phyloP scores from a whole-genome alignment of 768 basidiomycete species.

The Mrakia hoshinonis region DNA sequence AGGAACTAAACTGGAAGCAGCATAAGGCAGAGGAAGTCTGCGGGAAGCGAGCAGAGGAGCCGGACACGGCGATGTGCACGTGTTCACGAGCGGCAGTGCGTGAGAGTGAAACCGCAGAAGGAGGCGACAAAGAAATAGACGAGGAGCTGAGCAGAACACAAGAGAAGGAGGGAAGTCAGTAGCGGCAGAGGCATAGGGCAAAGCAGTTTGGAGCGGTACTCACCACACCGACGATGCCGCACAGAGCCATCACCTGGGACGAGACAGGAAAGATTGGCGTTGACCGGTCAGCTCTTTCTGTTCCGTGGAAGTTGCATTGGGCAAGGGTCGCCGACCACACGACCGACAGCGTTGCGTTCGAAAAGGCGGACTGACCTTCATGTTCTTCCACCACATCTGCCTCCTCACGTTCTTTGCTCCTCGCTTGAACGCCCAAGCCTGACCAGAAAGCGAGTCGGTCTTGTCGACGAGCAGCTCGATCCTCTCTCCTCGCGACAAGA shows the following conservation, averaged over 20 bases:
- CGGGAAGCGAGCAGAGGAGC: no score
- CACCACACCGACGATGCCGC: constrained; percentile 51
- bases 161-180: constrained; percentile 25
- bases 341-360: no score
- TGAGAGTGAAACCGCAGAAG: constrained; percentile 75
- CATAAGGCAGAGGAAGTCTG: no score
- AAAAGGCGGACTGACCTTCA: constrained; percentile 1
- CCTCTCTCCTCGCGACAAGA: constrained; percentile 84
- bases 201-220: constrained; percentile 17
- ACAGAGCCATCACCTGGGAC: constrained; percentile 46
- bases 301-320: not conserved
- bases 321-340: not conserved
- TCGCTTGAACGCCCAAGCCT: constrained; percentile 84
- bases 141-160: constrained; percentile 49
- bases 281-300: not conserved
- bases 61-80: no score
- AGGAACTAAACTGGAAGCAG: no score
- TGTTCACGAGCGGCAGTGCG: constrained; percentile 48
- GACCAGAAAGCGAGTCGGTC: constrained; percentile 88
- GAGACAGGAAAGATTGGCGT: not conserved
- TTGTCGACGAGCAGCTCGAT: constrained; percentile 94
- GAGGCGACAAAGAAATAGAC: constrained; percentile 77
- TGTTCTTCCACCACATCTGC: constrained; percentile 44
- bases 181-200: constrained; percentile 50
- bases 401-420: constrained; percentile 74